Evolutionary conservation across 78 protist genomes (phyloP), one percentile per base, ranked within the genome.

Genomic region (Polysphondylium violaceum): DNA sequence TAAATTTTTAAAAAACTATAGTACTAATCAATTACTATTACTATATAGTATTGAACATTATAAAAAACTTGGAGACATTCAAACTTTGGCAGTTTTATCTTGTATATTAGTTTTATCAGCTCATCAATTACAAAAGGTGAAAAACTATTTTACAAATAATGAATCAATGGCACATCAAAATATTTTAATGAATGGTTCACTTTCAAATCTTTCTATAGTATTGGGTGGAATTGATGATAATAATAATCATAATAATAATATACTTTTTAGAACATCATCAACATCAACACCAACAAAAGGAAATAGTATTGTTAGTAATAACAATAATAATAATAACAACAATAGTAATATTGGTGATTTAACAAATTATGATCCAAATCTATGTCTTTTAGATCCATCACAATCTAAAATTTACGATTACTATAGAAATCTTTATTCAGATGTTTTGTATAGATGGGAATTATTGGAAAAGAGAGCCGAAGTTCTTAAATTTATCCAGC

Each of bases 391-490:
- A 1, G 88, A 79, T 43, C 51, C 88, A 64, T 29, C 56, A 6
- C 38, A 63, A 31, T 53, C 74, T 38, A 69, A 79, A 40, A 41
- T 41, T 8, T 79, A 79, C 9, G 88, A 79, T 27, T n/a, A 79
- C 11, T 79, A 60, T 55, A 50, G 83, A 29, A 17, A 33, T 14
- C 7, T 47, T 4, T 83, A 91, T 68, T 53, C 92, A 12, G 78
- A 81, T 2, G 3, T 51, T 21, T 51, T 91, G 2, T 47, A 59
- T 16, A 85, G 91, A 29, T 91, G 86, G 86, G 90, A 68, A 3
- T 69, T 91, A 36, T 44, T 69, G 2, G 91, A 72, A 23, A 73
- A 81, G 75, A 88, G 92, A 40, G 92, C 76, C n/a, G 86, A 81
- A 55, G n/a, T 83, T 14, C 41, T 60, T 23, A 83, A 91, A 71